Percentiles rank a stretch among this genome's conserved stretches.
Evolutionary conservation across 306 rosid genomes (phyloP).

Genomic region (Cicer pinnatifidum): DNA sequence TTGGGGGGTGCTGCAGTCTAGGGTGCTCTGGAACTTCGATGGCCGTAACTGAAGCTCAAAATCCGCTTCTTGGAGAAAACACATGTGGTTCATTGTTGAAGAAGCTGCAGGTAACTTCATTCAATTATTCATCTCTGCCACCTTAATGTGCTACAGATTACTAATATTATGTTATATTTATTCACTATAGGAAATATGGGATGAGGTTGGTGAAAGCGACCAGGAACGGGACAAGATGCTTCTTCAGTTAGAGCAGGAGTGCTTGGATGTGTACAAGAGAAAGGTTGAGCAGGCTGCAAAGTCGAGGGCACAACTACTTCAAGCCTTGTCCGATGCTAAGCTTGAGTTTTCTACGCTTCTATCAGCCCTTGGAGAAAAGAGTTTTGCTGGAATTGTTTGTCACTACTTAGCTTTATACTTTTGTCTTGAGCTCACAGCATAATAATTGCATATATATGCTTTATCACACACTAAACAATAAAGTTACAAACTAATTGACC

Average conservation of each 20-base stretch:
- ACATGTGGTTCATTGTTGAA: slow-evolving; percentile 88
- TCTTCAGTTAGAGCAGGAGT: slow-evolving; percentile 96
- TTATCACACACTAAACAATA: slow-evolving; percentile 1
- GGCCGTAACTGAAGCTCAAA: slow-evolving; percentile 80
- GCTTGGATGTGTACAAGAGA: slow-evolving; percentile 94
- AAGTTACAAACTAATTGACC: slow-evolving; percentile 37
- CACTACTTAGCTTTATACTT: slow-evolving; percentile 30
- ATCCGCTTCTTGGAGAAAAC: slow-evolving; percentile 73
- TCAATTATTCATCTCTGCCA: neutral
- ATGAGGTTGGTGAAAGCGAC: slow-evolving; percentile 96
- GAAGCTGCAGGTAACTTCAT: slow-evolving; percentile 76
- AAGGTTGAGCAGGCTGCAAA: slow-evolving; percentile 94
- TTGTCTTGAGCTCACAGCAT: neutral
- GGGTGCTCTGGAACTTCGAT: slow-evolving; percentile 54
- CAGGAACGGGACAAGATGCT: slow-evolving; percentile 95
- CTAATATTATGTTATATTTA: slow-evolving; percentile 23
- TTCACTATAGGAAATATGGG: slow-evolving; percentile 86
- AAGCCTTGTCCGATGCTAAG: slow-evolving; percentile 82
- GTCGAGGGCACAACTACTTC: slow-evolving; percentile 93
- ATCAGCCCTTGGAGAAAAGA: slow-evolving; percentile 88
- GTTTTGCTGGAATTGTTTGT: slow-evolving; percentile 58
- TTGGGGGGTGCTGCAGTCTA: slow-evolving; percentile 57
- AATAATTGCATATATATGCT: neutral
- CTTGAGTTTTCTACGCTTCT: slow-evolving; percentile 78
- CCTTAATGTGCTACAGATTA: neutral